These are phyloP conservation scores for Paxillus involutus DNA, from an alignment of 768 basidiomycete species.

Conservation along the genomic window DNA sequence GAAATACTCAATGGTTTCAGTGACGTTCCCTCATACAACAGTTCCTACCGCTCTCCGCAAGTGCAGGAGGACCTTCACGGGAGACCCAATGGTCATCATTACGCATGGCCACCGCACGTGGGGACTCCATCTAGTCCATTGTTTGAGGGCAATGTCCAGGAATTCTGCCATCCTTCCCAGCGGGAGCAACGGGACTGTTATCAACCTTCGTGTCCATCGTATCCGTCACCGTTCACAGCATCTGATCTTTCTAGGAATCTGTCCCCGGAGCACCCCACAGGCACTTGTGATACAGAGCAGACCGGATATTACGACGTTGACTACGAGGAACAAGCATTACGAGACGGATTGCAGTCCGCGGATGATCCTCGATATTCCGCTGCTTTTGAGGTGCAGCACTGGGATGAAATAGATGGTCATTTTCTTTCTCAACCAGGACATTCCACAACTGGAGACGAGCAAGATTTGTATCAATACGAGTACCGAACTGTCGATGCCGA, in stretches of 20 bases:
- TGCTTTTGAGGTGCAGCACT: background rate
- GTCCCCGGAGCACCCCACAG: background rate
- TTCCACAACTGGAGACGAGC: background rate
- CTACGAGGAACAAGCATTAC: background rate
- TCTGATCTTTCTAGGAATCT: background rate
- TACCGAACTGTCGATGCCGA: background rate
- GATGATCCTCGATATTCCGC: background rate
- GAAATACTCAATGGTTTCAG: slow-evolving; percentile 6
- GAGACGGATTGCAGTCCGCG: background rate
- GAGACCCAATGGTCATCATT: background rate
- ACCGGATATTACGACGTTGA: slow-evolving; percentile 1
- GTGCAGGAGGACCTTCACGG: background rate
- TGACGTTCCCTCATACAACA: slow-evolving; percentile 8
- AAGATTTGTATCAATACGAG: background rate
- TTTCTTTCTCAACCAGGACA: background rate
- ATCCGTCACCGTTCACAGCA: background rate
- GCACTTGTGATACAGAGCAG: background rate
- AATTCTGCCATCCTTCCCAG: background rate
- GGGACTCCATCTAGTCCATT: background rate
- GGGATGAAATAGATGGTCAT: background rate
- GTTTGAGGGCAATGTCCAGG: background rate
- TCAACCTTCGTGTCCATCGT: background rate
- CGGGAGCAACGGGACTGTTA: slow-evolving; percentile 2
- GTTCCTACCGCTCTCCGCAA: background rate
- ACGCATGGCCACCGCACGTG: background rate